Base-by-base conservation (phyloP, 768 basidiomycete species). In the Auricularia sp. region DNA sequence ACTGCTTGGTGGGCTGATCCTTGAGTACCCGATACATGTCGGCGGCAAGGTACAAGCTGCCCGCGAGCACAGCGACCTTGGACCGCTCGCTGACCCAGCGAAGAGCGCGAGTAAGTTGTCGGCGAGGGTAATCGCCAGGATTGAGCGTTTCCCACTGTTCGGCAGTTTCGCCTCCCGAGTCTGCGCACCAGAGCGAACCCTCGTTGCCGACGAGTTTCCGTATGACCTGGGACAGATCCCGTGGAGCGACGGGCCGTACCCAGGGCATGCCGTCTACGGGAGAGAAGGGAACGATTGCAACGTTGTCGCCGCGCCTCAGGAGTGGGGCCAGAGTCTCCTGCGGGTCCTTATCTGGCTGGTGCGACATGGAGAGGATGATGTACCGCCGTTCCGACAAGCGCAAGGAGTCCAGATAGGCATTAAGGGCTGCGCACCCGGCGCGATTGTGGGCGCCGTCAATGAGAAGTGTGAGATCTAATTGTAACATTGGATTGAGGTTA, bases 391-490 rank as follows among this genome's bases (percentile, higher is more conserved):
- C 72, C 63, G 65, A 74, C 56, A 70, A 75, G 67, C 76, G 79
- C 58, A 76, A 74, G 64, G 73, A 71, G 35, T 78, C 68, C 65
- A 95, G 76, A 72, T 92, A 98, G 2, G 78, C 72, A 7, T 85
- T 81, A 11, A 98, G 83, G 0, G 83, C 83, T 35, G 74, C 68
- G 0, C 93, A 82, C 0, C 93, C 93, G 5, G 91, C 87, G 6
- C 86, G 76, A 72, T 98, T 99, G 74, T 98, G 97, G 0, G 97
- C 96, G 3, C 97, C 97, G 71, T 99, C 97, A 3, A 88, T 89
- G 11, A 98, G 81, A 13, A 95, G 69, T 24, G 73, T 75, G 7
- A 82, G 67, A 7, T 59, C 56, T 14, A 59, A 29, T 24, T 59
- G 56, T 7, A 59, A 54, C 70, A 65, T 62, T 68, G 65, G 54